Evolutionary conservation across 495 filamentous ascomycete genomes (phyloP), one percentile per base, ranked within the genome.

Genomic region (Melanomma pulvis-pyrius): DNA sequence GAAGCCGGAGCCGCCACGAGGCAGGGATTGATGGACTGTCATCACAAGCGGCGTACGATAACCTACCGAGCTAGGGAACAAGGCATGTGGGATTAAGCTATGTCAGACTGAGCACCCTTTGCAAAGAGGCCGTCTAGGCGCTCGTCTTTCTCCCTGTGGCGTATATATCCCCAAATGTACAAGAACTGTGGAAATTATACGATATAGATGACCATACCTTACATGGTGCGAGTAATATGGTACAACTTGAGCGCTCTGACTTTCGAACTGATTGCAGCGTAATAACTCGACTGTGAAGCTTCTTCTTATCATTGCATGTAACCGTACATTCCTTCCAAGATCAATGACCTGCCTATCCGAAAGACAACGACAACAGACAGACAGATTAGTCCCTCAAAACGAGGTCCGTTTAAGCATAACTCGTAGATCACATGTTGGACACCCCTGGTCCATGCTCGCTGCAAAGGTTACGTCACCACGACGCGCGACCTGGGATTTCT

Each of bases 1-100:
- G 61, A 89, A 90, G 78, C 90, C 91, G 17, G 81, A 88, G 70
- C 72, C 72, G 12, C 70, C 48, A 12, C 26, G 61, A 48, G 48
- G 46, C 61, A 61, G 30, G 28, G 22, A 25, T 17, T 59, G 17
- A 44, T 6, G n/a, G 39, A n/a, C 39, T 7, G 39, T 12, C n/a
- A 15, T 44, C 17, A 44, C 17, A 15, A 44, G 39, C 39, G n/a
- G 39, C 13, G 39, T 44, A 44, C 3, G 13, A 44, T 44, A 17
- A 17, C 5, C 39, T n/a, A 15, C 8, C 39, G n/a, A 6, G 39
- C n/a, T n/a, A n/a, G 39, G 2, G 39, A 44, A 2, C 17, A 15
- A 44, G 39, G 17, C 39, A 44, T 44, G 13, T 44, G 39, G 17
- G 39, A 44, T 15, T 44, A 17, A 17, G 39, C 39, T 44, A 15